Conservation (phyloP, 306 rosid genomes). For the Abrus precatorius region DNA sequence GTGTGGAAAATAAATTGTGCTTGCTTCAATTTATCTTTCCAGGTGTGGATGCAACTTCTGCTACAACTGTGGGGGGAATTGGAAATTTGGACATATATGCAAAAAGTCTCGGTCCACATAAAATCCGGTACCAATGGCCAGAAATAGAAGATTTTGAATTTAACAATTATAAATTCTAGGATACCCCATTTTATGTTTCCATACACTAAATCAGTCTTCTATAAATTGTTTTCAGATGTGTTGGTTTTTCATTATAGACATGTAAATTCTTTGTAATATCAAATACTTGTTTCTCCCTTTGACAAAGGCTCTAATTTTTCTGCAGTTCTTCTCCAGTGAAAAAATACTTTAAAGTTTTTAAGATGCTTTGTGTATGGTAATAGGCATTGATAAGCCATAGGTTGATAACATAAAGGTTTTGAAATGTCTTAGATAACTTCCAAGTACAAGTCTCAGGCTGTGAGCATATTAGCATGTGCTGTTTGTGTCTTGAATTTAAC, state of each 20-base stretch:
- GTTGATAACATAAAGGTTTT: neutral
- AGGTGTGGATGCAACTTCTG: slow-evolving; percentile 48
- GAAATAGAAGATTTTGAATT: neutral
- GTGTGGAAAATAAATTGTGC: neutral
- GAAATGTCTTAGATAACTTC: neutral
- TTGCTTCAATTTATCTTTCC: neutral
- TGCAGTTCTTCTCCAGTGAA: too few species aligned
- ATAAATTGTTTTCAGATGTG: neutral
- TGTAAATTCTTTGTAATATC: neutral
- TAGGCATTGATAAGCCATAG: neutral
- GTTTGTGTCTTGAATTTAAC: neutral
- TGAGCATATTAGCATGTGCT: neutral
- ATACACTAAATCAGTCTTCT: neutral
- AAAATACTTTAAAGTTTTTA: too few species aligned
- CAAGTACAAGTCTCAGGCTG: neutral
- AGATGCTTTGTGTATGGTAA: neutral
- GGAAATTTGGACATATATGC: slow-evolving; percentile 38
- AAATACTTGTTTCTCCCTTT: neutral
- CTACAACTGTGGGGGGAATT: slow-evolving; percentile 30
- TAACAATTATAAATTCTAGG: neutral
- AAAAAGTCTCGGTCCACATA: neutral
- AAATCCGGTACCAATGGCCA: neutral
- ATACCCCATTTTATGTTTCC: neutral
- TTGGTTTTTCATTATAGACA: neutral
- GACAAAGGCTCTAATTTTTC: neutral